Base-by-base conservation (phyloP, 2,329 filamentous ascomycete genomes). In the Hirsutella rhossiliensis region DNA sequence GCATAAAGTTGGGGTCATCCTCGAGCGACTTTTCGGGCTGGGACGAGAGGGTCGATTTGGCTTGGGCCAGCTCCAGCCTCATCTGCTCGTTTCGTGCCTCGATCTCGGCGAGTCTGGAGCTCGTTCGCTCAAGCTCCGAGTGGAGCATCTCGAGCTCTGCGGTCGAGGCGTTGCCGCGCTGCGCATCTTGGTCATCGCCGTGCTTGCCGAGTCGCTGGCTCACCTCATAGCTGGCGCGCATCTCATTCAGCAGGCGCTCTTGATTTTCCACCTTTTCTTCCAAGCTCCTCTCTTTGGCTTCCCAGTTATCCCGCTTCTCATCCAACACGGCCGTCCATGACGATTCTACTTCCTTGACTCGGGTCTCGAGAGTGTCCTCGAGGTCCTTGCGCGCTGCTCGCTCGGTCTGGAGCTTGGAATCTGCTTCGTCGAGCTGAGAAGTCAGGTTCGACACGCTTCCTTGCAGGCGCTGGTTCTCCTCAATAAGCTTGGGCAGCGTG, bases 221-320 rank as follows among this genome's bases (percentile, higher is more conserved):
- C 44, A 98, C 92, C 63, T 98, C 92, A 59, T 96, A 96, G 66
- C 82, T 96, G 23, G 92, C 92, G 65, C 96, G 97, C 59, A 97
- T 80, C 62, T 98, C 94, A 57, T 85, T 95, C 53, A 98, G 66
- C 34, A 98, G 66, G 7, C 88, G 80, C 41, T 98, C 92, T 59
- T 98, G 90, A 54, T 84, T 94, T 62, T 96, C 90, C 3, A 94
- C 73, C 65, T 96, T 97, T 54, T 97, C 90, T 57, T 95, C 88
- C 47, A 96, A 65, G 27, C 78, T 80, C 66, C 85, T 86, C 67
- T 98, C 92, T 60, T 94, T 96, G 9, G 90, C 82, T 43, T 84
- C 81, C 92, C 92, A 98, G 58, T 98, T 98, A 61, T 90, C 87
- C 55, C 87, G 84, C 66, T 95, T 96, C 70, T 98, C 92, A 45